A percentile compares a stretch with the other conserved stretches of the same genome.
Evolutionary conservation across 2,329 filamentous ascomycete species (phyloP).

Genomic region (Diaporthe sp.): DNA sequence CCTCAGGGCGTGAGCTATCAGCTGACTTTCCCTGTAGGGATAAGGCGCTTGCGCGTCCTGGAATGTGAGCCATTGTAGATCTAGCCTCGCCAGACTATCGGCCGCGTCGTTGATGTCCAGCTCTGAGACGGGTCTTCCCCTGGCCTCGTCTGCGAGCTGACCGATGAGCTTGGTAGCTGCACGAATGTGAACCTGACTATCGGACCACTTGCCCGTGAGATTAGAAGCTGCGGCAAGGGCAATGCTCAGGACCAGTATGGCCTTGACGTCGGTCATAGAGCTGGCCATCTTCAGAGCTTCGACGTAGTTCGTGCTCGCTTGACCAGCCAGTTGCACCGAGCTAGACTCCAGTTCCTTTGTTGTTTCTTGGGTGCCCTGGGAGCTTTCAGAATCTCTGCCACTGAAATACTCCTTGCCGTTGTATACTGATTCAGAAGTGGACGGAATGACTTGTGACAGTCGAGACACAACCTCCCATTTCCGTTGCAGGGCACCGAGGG

Average conservation of each 20-base stretch:
- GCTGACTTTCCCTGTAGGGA: constrained; percentile 36
- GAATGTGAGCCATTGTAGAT: constrained; percentile 48
- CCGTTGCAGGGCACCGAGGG: constrained; percentile 48
- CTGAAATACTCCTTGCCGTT: neutral
- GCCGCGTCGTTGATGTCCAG: constrained; percentile 35
- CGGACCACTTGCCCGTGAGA: constrained; percentile 45
- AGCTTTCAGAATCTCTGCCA: neutral
- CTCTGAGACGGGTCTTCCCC: constrained; percentile 6
- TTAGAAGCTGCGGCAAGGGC: constrained; percentile 46
- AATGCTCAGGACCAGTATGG: constrained; percentile 45
- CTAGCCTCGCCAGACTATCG: constrained; percentile 43
- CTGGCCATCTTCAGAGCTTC: constrained; percentile 43
- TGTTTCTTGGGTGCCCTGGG: neutral
- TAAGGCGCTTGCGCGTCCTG: constrained; percentile 46
- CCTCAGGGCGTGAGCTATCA: neutral
- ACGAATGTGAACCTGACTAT: constrained; percentile 45
- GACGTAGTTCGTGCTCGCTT: constrained; percentile 43
- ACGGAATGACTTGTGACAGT: neutral
- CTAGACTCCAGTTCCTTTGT: neutral
- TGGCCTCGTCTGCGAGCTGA: constrained; percentile 14
- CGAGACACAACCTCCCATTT: constrained; percentile 35
- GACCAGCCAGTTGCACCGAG: constrained; percentile 36
- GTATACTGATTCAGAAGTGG: too few species aligned
- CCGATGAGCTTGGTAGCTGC: constrained; percentile 43
- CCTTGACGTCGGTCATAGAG: constrained; percentile 41